Percentiles rank a stretch among this genome's conserved stretches.
Conservation (phyloP, 2,329 filamentous ascomycete genomes). For the Ophioceras dolichostomum region DNA sequence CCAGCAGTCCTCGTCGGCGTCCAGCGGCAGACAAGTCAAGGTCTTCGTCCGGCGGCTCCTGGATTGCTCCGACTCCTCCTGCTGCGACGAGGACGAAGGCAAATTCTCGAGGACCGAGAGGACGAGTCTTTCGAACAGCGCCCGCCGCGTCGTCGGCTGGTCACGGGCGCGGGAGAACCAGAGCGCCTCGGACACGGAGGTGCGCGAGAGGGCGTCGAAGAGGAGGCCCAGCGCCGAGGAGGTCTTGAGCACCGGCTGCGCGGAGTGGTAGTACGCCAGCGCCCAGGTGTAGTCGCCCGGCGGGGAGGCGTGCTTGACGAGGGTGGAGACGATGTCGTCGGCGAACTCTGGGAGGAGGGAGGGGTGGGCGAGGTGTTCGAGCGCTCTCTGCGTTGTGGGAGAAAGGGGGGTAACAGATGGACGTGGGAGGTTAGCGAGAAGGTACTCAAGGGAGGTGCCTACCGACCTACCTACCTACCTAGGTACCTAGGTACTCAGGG, state of each 20-base stretch:
- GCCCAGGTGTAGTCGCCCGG: constrained; percentile 51
- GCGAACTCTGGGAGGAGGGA: constrained; percentile 70
- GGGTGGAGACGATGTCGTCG: constrained; percentile 64
- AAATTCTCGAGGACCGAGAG: constrained; percentile 31
- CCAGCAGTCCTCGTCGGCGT: constrained; percentile 58
- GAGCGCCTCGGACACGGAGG: constrained; percentile 61
- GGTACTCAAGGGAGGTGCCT: no score
- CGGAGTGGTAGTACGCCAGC: constrained; percentile 67
- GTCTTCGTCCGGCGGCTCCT: constrained; percentile 7
- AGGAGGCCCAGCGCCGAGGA: constrained; percentile 51
- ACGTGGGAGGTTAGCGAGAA: no score
- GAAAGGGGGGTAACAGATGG: no score
- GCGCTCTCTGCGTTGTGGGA: constrained; percentile 44
- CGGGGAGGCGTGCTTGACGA: constrained; percentile 48
- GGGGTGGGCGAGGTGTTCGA: constrained; percentile 68
- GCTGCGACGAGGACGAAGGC: no score
- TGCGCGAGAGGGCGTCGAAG: constrained; percentile 54
- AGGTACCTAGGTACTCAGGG: no score
- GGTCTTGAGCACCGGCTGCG: constrained; percentile 58
- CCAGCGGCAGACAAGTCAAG: constrained; percentile 62
- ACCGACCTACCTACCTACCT: no score
- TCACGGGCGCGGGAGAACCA: constrained; percentile 58
- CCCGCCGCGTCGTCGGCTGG: constrained; percentile 48
- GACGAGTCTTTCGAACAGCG: constrained; percentile 57
- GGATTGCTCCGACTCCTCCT: no score